Evolutionary conservation across 2,329 filamentous ascomycete species (phyloP).

Genomic region (Pyrenophora graminea): DNA sequence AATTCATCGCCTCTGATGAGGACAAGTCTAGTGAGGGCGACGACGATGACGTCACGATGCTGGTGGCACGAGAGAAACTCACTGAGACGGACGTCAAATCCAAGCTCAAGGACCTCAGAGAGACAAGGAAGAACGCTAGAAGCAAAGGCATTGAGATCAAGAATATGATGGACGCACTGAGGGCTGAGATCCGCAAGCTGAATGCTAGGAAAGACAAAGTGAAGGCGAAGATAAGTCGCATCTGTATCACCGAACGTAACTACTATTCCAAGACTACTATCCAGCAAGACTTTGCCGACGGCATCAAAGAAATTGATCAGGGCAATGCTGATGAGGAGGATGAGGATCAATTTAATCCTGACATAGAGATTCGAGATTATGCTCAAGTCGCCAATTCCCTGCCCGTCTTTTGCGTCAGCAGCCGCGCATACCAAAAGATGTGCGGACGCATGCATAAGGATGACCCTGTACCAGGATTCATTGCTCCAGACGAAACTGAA

Average conservation of each 20-base stretch:
- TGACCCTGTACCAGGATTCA: conserved; percentile 58
- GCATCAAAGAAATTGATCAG: conserved; percentile 64
- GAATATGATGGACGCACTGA: conserved; percentile 38
- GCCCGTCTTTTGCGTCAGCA: conserved; percentile 68
- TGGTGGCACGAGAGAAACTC: conserved; percentile 42
- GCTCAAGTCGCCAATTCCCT: conserved; percentile 59
- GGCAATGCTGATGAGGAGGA: conserved; percentile 59
- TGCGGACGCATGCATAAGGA: conserved; percentile 60
- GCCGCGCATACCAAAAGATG: conserved; percentile 66
- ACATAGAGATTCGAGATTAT: conserved; percentile 62
- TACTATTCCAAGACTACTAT: conserved; percentile 60
- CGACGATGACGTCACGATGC: conserved; percentile 18
- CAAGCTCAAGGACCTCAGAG: conserved; percentile 52
- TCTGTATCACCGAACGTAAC: conserved; percentile 62
- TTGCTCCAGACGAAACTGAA: conserved; percentile 59
- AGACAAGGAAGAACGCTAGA: conserved; percentile 50
- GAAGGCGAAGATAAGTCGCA: conserved; percentile 41
- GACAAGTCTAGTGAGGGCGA: conserved; percentile 29
- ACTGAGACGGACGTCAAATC: conserved; percentile 47
- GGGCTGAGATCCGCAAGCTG: conserved; percentile 32
- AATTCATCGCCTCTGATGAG: conserved; percentile 18
- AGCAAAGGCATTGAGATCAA: conserved; percentile 34
- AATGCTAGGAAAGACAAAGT: conserved; percentile 38
- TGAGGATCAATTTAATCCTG: conserved; percentile 59
- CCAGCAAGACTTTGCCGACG: conserved; percentile 62